phyloP scores from a whole-genome alignment of 1,139 yeast genomes.

The Schizosaccharomyces versatilis region DNA sequence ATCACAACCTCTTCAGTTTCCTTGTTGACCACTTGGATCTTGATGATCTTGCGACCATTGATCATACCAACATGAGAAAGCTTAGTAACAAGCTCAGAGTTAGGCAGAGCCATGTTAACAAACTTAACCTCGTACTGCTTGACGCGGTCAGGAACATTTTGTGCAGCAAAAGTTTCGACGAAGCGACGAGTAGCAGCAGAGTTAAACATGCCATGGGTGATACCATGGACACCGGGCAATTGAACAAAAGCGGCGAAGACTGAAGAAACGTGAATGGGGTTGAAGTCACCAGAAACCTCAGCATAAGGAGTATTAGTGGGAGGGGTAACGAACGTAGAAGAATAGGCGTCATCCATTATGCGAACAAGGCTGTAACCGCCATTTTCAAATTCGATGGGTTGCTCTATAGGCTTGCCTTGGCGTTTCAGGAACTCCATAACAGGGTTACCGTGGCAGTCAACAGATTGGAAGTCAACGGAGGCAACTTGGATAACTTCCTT shows the following conservation, averaged over 20 bases:
- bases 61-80: constrained; percentile 96
- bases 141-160: constrained; percentile 84
- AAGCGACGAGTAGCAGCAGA: constrained; percentile 85
- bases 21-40: constrained; percentile 69
- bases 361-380: constrained; percentile 19
- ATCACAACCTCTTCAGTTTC: constrained; percentile 60
- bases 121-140: constrained; percentile 81
- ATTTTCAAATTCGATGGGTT: constrained; percentile 75
- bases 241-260: constrained; percentile 83
- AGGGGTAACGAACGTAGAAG: constrained; percentile 33
- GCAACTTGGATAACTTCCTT: constrained; percentile 82
- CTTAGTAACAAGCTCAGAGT: constrained; percentile 67
- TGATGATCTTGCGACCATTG: constrained; percentile 91
- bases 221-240: constrained; percentile 60
- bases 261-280: constrained; percentile 92
- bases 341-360: constrained; percentile 50
- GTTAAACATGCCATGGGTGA: constrained; percentile 97
- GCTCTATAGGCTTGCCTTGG: constrained; percentile 84
- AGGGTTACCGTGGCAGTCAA: constrained; percentile 89
- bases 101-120: constrained; percentile 94
- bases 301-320: constrained; percentile 88
- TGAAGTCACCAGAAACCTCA: constrained; percentile 90
- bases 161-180: constrained; percentile 97
- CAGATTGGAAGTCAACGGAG: constrained; percentile 71
- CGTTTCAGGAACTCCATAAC: constrained; percentile 82